phyloP scores from a whole-genome alignment of 208 protist genomes.

The Leishmania martiniquensis region DNA sequence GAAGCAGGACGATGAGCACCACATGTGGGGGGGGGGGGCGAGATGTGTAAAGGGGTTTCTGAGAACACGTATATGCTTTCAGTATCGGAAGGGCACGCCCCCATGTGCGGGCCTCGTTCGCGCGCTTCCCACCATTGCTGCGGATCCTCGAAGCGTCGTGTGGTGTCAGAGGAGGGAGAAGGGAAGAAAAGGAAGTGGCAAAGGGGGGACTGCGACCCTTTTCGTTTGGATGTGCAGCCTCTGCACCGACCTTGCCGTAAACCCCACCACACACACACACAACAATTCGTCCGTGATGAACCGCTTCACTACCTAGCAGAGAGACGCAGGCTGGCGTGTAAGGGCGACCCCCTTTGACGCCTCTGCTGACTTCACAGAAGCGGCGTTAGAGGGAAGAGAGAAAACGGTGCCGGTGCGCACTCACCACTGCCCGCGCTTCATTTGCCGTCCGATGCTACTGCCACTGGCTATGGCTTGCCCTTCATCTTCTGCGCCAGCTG shows the following conservation, averaged over 20 bases:
- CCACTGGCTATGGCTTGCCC: background rate
- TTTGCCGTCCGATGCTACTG: background rate
- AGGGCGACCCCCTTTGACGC: background rate
- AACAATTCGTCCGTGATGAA: background rate
- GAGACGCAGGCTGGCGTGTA: background rate
- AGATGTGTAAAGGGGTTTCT: background rate
- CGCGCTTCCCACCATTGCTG: background rate
- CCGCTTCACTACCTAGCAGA: background rate
- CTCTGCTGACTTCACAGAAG: background rate
- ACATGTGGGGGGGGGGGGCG: background rate
- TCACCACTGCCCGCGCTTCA: background rate
- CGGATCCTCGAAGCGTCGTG: background rate
- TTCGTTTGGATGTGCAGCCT: background rate
- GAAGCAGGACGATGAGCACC: no score
- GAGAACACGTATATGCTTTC: background rate
- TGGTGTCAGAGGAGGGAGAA: background rate
- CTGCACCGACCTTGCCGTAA: background rate
- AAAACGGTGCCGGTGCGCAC: background rate
- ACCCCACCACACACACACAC: background rate
- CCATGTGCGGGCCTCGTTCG: background rate
- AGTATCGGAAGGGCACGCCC: background rate
- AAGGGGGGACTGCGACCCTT: background rate
- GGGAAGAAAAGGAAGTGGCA: slow-evolving; percentile 11
- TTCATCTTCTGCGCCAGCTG: slow-evolving; percentile 8
- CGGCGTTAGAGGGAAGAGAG: background rate